Conservation (phyloP, 805 yeast species). For the Pichia occidentalis region DNA sequence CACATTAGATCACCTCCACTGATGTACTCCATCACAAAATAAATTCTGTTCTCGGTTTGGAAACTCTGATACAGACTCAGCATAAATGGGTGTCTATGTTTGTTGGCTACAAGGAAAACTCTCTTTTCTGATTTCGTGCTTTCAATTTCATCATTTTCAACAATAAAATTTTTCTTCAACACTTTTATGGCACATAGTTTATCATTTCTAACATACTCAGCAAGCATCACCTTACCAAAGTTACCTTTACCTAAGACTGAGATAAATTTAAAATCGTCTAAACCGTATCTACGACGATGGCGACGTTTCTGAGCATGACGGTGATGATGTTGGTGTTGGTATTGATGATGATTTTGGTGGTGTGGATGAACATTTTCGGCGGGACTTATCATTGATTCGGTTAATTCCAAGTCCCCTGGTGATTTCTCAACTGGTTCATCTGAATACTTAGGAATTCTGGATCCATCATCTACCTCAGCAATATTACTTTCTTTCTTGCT, state of each 20-base stretch:
- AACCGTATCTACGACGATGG: constrained; percentile 70
- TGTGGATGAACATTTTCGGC: constrained; percentile 11
- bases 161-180: constrained; percentile 88
- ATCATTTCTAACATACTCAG: constrained; percentile 79
- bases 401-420: not conserved
- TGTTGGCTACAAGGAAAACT: constrained; percentile 69
- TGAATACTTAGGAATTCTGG: constrained; percentile 5
- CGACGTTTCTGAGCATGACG: constrained; percentile 30
- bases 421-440: not conserved
- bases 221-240: constrained; percentile 97
- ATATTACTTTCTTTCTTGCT: too few species aligned
- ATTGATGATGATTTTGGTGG: constrained; percentile 11
- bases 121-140: constrained; percentile 92
- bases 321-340: constrained; percentile 18
- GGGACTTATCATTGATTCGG: constrained; percentile 2
- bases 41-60: constrained; percentile 95
- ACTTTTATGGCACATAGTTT: constrained; percentile 93
- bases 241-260: constrained; percentile 98
- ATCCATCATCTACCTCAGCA: constrained; percentile 1
- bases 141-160: constrained; percentile 93
- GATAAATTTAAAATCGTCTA: constrained; percentile 89
- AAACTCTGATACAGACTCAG: constrained; percentile 89
- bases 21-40: constrained; percentile 97
- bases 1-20: constrained; percentile 99
- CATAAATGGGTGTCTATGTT: constrained; percentile 87